Base-by-base conservation (phyloP, 768 basidiomycete genomes). In the Amanita inopinata region DNA sequence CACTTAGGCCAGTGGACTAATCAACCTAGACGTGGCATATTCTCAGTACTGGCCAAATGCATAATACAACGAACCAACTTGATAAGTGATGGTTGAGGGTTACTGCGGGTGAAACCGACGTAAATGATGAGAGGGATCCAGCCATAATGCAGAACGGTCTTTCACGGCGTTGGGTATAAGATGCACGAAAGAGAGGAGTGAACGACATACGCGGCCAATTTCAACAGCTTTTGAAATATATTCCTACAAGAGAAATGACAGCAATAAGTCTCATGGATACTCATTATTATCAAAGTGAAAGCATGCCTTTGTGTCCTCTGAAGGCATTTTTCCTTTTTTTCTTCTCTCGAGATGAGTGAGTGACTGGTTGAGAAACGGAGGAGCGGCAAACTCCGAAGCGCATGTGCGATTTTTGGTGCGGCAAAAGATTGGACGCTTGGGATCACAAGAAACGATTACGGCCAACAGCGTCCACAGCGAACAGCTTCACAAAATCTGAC, bases 111-210 rank as follows among this genome's bases (percentile, higher is more conserved):
- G 68, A 87, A 96, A 25, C 93, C 94, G 56, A 96, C 74, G 62
- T 92, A 96, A 55, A 98, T 93, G 56, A 98, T 89, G 58, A 93
- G 66, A 23, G 94, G 94, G 56, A 98, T 91, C 90, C 93, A 98
- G 50, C 82, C 83, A 53, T 92, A 96, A 64, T 96, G 91, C 40
- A 96, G 58, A 54, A 92, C 73, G 46, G 85, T 90, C 92, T 96
- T 55, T 32, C 2, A 36, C 17, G 19, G 20, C 31, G 24, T 27
- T 12, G 17, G 38, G 27, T 28, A 11, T 28, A 28, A 41, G 28
- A 23, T 3, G 34, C 30, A 33, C 31, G 42, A 5, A 38, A 38
- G 15, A 14, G 9, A 9, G 22, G 20, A 43, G 20, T 23, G 19
- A 40, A 44, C 39, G 47, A 72, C 78, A 50, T 70, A 92, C 89